Percentiles rank a stretch among this genome's conserved stretches.
These are phyloP conservation scores for Geotrichum restrictum DNA, from an alignment of 1,139 yeast genomes.

Conservation along the genomic window DNA sequence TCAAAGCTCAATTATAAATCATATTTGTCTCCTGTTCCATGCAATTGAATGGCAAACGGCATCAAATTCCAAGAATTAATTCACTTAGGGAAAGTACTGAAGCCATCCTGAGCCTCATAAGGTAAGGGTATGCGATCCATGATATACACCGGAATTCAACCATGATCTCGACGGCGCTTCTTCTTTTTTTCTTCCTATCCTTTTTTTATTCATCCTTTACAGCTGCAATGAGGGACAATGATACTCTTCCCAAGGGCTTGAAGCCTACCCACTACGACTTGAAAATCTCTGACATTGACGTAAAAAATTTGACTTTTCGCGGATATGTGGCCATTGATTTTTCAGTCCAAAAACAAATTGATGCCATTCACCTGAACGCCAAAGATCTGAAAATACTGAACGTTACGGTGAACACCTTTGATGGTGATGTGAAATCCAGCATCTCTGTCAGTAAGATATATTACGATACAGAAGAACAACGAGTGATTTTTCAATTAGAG, in stretches of 20 bases:
- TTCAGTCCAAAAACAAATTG: slow-evolving; percentile 40
- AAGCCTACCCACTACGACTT: slow-evolving; percentile 48
- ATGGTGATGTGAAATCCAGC: slow-evolving; percentile 28
- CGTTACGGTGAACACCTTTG: slow-evolving; percentile 26
- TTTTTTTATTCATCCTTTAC: not conserved
- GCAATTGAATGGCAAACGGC: too few species aligned
- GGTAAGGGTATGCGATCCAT: too few species aligned
- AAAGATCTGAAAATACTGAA: slow-evolving; percentile 26
- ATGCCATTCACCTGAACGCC: slow-evolving; percentile 35
- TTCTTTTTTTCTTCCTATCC: not conserved
- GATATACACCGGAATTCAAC: not conserved
- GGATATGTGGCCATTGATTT: slow-evolving; percentile 52
- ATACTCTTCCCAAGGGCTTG: slow-evolving; percentile 53
- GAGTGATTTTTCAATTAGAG: slow-evolving; percentile 33
- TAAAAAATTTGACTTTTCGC: slow-evolving; percentile 48
- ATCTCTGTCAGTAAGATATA: slow-evolving; percentile 26
- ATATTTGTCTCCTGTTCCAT: too few species aligned
- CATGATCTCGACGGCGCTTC: not conserved
- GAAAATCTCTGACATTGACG: slow-evolving; percentile 44
- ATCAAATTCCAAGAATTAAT: too few species aligned
- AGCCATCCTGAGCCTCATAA: too few species aligned
- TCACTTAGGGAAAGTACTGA: too few species aligned
- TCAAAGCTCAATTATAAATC: too few species aligned
- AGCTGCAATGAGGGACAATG: slow-evolving; percentile 41
- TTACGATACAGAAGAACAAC: slow-evolving; percentile 35